Evolutionary conservation across 805 yeast species (phyloP).

Genomic region (Ogataea nitratoaversa): DNA sequence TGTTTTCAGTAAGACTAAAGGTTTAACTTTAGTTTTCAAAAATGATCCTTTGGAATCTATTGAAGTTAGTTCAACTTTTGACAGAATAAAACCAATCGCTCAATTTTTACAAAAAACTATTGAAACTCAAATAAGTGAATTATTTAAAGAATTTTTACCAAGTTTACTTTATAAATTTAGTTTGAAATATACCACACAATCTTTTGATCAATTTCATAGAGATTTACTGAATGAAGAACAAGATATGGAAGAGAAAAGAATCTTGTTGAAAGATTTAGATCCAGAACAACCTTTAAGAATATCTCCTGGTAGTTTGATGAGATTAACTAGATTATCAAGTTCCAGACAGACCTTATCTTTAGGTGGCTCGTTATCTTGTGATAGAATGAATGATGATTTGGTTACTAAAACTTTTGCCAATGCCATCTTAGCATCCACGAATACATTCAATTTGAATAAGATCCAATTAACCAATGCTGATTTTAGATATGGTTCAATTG

Average conservation of each 20-base stretch:
- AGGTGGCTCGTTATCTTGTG: conserved; percentile 34
- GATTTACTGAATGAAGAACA: conserved; percentile 30
- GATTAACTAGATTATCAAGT: conserved; percentile 62
- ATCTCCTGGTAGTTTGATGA: conserved; percentile 61
- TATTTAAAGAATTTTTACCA: conserved; percentile 82
- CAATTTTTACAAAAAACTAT: conserved; percentile 77
- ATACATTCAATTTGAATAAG: conserved; percentile 27
- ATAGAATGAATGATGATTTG: conserved; percentile 29
- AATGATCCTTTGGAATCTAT: conserved; percentile 86
- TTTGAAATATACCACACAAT: conserved; percentile 52
- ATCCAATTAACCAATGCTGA: conserved; percentile 31
- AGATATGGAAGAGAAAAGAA: conserved; percentile 33
- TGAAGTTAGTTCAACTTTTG: conserved; percentile 82
- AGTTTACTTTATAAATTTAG: conserved; percentile 73
- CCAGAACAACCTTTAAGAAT: conserved; percentile 54
- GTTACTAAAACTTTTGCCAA: conserved; percentile 32
- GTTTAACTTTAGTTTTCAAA: conserved; percentile 80
- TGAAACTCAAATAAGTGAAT: conserved; percentile 71
- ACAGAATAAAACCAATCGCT: conserved; percentile 79
- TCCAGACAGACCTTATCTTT: conserved; percentile 81
- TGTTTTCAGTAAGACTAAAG: conserved; percentile 77
- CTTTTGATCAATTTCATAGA: conserved; percentile 34
- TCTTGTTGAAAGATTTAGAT: conserved; percentile 45
- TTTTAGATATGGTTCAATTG: conserved; percentile 28
- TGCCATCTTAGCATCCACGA: conserved; percentile 24